These are phyloP conservation scores for Calonectria pseudoreteaudii DNA, from an alignment of 2,329 filamentous ascomycete species.

Conservation along the genomic window DNA sequence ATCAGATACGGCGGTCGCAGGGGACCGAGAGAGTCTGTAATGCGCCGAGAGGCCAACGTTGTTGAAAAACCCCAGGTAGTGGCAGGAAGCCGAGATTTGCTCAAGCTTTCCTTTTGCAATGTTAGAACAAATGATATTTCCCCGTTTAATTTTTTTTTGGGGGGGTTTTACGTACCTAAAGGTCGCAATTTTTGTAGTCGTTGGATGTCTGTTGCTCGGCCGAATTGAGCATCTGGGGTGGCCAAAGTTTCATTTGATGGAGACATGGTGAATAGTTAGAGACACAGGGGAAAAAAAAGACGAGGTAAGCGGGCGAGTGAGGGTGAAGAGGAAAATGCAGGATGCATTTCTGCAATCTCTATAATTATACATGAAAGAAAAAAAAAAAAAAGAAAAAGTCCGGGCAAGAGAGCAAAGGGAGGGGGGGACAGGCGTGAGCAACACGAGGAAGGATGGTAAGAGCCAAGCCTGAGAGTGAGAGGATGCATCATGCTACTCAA, in stretches of 20 bases:
- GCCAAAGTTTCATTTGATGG: background rate
- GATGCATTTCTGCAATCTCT: background rate
- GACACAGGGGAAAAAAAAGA: background rate
- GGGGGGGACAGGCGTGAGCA: too few species aligned
- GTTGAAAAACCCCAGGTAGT: constrained; percentile 56
- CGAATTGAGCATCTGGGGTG: background rate
- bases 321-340: background rate
- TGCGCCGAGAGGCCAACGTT: constrained; percentile 56
- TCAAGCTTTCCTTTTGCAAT: constrained; percentile 53
- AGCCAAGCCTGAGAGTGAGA: background rate
- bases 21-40: constrained; percentile 47
- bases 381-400: too few species aligned
- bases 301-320: background rate
- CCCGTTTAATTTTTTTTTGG: too few species aligned
- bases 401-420: background rate
- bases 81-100: constrained; percentile 55
- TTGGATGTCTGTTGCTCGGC: background rate
- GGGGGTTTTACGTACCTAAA: background rate
- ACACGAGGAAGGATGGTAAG: background rate
- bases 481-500: background rate
- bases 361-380: background rate
- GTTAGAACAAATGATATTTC: background rate
- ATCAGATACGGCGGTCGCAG: constrained; percentile 42
- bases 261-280: background rate
- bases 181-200: background rate